A percentile compares a stretch with the other conserved stretches of the same genome.
Conservation (phyloP, 2,329 filamentous ascomycete genomes). For the Colletotrichum cuscutae region DNA sequence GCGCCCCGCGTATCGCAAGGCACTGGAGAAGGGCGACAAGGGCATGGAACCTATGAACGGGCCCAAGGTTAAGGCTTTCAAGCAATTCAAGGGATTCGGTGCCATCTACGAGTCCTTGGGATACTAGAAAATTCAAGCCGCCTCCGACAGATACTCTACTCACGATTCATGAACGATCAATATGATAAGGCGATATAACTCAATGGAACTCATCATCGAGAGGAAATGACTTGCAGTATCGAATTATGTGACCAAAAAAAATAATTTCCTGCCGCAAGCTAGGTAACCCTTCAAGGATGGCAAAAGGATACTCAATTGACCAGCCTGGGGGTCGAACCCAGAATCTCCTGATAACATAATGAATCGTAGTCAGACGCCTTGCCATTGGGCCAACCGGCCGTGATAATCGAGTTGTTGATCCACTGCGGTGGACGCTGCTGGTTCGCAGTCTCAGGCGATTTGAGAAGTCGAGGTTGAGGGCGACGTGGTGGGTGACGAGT, state of each 20-base stretch:
- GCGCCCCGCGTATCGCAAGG: constrained; percentile 57
- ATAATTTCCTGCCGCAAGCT: no score
- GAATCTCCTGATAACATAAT: constrained; percentile 26
- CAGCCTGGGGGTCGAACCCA: constrained; percentile 34
- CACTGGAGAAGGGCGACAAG: constrained; percentile 61
- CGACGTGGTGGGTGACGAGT: neutral
- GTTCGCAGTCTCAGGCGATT: accelerated
- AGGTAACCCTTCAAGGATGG: no score
- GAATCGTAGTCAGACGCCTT: constrained; percentile 55
- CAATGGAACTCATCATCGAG: no score
- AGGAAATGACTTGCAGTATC: no score
- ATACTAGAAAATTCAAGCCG: neutral
- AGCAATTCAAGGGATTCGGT: constrained; percentile 15
- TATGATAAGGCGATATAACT: neutral
- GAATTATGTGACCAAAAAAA: no score
- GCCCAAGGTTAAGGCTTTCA: constrained; percentile 20
- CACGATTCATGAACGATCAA: neutral
- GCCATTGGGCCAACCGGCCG: constrained; percentile 48
- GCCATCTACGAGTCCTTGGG: neutral
- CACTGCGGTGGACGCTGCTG: constrained; percentile 4
- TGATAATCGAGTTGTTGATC: neutral
- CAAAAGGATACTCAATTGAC: constrained; percentile 3
- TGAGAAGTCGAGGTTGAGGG: neutral
- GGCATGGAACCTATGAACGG: constrained; percentile 46
- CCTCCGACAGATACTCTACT: neutral